A percentile compares a stretch with the other conserved stretches of the same genome.
Evolutionary conservation across 495 filamentous ascomycete genomes (phyloP).

Genomic region (Bryoglossum gracile): DNA sequence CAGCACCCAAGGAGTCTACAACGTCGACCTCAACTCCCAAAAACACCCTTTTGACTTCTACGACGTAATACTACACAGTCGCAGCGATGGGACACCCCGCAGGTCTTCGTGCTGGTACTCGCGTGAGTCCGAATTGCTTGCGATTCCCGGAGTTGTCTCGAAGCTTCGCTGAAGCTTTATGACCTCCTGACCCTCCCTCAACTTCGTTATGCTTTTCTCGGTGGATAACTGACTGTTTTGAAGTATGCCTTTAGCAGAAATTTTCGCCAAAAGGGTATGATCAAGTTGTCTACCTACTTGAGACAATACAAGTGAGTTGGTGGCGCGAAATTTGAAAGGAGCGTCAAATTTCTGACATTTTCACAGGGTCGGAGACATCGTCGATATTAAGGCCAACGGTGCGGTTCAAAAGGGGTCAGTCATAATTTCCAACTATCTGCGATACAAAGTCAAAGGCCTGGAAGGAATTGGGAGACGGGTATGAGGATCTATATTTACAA

Average conservation of each 20-base stretch:
- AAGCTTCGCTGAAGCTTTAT: too few species aligned
- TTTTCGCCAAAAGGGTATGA: conserved; percentile 91
- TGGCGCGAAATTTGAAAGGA: background rate
- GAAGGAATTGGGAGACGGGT: background rate
- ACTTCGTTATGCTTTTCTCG: background rate
- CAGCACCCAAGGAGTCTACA: background rate
- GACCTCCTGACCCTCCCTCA: background rate
- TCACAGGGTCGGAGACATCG: conserved; percentile 86
- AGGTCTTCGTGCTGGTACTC: conserved; percentile 91
- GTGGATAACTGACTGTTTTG: conserved; percentile 28
- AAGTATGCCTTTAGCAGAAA: conserved; percentile 86
- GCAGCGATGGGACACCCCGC: conserved; percentile 82
- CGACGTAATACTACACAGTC: conserved; percentile 4
- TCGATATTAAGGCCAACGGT: conserved; percentile 94
- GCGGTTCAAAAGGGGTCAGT: conserved; percentile 95
- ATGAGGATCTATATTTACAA: conserved; percentile 4
- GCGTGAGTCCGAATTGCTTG: conserved; percentile 44
- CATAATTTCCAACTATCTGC: background rate
- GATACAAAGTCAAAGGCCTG: background rate
- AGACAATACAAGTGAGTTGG: conserved; percentile 72
- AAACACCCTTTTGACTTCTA: conserved; percentile 5
- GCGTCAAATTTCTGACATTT: conserved; percentile 18
- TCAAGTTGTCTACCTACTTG: conserved; percentile 85
- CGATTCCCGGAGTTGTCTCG: too few species aligned
- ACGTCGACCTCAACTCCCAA: conserved; percentile 10